Evolutionary conservation across 2,329 filamentous ascomycete genomes (phyloP), one percentile per base, ranked within the genome.

Genomic region (Anthostomella pinea): DNA sequence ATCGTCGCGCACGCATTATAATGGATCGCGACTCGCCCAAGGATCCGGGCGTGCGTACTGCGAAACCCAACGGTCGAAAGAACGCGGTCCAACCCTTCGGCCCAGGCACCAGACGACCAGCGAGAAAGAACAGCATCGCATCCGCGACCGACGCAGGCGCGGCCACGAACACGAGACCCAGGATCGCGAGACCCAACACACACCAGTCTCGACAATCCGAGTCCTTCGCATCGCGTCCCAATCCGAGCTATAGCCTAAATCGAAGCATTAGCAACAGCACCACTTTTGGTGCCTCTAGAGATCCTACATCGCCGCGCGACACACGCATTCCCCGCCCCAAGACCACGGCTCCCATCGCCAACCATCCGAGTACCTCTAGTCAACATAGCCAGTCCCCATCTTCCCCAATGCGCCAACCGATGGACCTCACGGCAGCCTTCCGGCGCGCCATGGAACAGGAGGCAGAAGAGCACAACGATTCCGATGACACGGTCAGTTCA

Each of bases 281-380:
- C 19, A 37, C 37, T 22, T 33, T 43, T 33, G 45, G 48, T 3
- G 34, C 46, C 10, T 38, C 39, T 14, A 40, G 26, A 33, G 30
- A 24, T 32, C 29, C 49, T 23, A 41, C 43, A 14, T 48, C 50
- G 13, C 44, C 48, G 15, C 53, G 42, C 35, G 46, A 49, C 21
- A 50, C 54, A 19, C 53, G 53, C 33, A 58, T 58, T 33, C 54
- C 54, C 26, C 52, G 43, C 17, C 51, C 49, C 19, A 53, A 41
- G 21, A 41, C 23, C 14, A 32, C 43, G 14, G 34, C 38, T 6
- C 22, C 38, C n/a, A 22, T n/a, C 10, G 8, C 35, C 28, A 13
- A 24, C 25, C 10, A 20, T 36, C 39, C 24, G 33, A 30, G 30
- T 10, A 30, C 27, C 24, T n/a, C n/a, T n/a, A n/a, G n/a, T 24